phyloP scores from a whole-genome alignment of 2,329 filamentous ascomycete species.

The Colletotrichum siamense region DNA sequence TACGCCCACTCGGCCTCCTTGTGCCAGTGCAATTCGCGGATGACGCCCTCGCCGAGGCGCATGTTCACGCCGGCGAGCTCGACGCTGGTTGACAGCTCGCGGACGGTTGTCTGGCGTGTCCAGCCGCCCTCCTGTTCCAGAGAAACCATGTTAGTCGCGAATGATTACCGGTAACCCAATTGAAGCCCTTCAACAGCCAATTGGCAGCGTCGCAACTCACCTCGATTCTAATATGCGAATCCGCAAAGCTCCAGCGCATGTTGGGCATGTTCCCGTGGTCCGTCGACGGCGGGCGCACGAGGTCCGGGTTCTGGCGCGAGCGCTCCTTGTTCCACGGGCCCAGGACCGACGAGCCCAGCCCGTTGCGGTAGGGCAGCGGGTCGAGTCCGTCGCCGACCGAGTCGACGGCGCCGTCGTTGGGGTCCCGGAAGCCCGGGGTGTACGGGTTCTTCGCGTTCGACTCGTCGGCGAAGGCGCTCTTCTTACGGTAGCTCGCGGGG shows the following conservation, averaged over 20 bases:
- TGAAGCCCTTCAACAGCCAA: neutral
- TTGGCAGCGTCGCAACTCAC: slow-evolving; percentile 36
- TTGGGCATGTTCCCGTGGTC: slow-evolving; percentile 75
- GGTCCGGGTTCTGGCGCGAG: slow-evolving; percentile 73
- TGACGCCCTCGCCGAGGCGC: slow-evolving; percentile 74
- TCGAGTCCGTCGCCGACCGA: slow-evolving; percentile 64
- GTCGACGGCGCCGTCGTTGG: slow-evolving; percentile 68
- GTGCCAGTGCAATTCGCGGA: slow-evolving; percentile 82
- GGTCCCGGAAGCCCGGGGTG: slow-evolving; percentile 63
- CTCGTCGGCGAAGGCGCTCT: slow-evolving; percentile 26
- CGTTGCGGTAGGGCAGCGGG: slow-evolving; percentile 69
- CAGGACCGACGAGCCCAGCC: slow-evolving; percentile 68
- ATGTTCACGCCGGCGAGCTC: slow-evolving; percentile 81
- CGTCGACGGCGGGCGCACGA: slow-evolving; percentile 74
- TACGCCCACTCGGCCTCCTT: slow-evolving; percentile 83
- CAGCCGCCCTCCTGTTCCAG: slow-evolving; percentile 70
- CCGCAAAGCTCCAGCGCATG: slow-evolving; percentile 75
- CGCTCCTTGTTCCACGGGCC: slow-evolving; percentile 74
- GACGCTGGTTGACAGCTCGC: slow-evolving; percentile 68
- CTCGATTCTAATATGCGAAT: slow-evolving; percentile 69
- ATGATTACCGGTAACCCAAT: rapidly evolving
- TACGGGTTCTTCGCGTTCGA: slow-evolving; percentile 51
- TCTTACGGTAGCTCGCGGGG: slow-evolving; percentile 45
- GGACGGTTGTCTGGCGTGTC: slow-evolving; percentile 75
- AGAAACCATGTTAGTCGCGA: neutral